A percentile compares a stretch with the other conserved stretches of the same genome.
Evolutionary conservation across 2,329 filamentous ascomycete genomes (phyloP).

Genomic region (Elsinoe batatas): DNA sequence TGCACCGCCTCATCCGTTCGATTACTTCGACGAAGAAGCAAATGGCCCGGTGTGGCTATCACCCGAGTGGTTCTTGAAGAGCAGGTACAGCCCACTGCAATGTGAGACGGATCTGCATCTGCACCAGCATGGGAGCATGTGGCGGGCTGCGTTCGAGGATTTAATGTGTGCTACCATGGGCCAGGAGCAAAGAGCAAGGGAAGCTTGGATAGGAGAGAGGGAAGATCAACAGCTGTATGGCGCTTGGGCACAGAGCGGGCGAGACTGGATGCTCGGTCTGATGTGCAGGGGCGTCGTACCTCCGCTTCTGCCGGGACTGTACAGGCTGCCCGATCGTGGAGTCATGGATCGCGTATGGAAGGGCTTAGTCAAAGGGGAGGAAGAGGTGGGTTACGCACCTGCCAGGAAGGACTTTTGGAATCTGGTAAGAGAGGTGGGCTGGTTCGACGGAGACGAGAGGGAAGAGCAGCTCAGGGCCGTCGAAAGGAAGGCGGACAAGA

Average conservation of each 20-base stretch:
- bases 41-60: constrained; percentile 22
- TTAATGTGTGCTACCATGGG: constrained; percentile 38
- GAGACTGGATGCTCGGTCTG: constrained; percentile 30
- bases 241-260: constrained; percentile 19
- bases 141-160: constrained; percentile 52
- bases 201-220: constrained; percentile 14
- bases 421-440: constrained; percentile 17
- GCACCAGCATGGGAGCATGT: constrained; percentile 31
- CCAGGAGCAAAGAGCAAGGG: constrained; percentile 17
- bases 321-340: constrained; percentile 13
- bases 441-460: constrained; percentile 13
- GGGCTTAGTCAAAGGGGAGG: constrained; percentile 13
- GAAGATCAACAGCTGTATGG: constrained; percentile 15
- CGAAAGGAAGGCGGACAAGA: constrained; percentile 13
- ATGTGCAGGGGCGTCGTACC: constrained; percentile 28
- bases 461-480: constrained; percentile 5
- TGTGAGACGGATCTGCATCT: constrained; percentile 39
- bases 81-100: constrained; percentile 46
- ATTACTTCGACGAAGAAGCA: constrained; percentile 12
- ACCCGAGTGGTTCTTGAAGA: constrained; percentile 30
- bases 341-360: constrained; percentile 14
- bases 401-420: constrained; percentile 16
- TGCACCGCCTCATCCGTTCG: constrained; percentile 17
- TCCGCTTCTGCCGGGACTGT: constrained; percentile 21
- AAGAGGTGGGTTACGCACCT: constrained; percentile 10